Base-by-base conservation (phyloP, 2,329 filamentous ascomycete species). In the Fusarium cyanostomum region DNA sequence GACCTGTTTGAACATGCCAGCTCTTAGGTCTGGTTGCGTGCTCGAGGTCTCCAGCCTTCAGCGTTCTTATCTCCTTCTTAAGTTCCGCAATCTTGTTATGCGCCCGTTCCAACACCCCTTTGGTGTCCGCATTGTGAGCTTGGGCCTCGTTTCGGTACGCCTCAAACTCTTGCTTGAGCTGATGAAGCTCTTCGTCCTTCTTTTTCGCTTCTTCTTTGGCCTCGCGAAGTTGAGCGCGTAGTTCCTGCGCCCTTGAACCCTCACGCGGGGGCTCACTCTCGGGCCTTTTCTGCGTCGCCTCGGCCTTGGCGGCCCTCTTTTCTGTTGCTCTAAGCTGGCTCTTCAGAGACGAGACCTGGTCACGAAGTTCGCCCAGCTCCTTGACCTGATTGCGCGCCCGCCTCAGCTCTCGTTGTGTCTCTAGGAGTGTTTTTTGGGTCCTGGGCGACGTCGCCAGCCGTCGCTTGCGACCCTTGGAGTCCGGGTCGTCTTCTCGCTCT, bases 21-120 rank as follows among this genome's bases (percentile, higher is more conserved):
- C 71, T 75, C 42, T 66, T 72, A 7, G 73, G 74, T 30, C 71
- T 69, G 15, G 59, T 28, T 18, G 54, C 64, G 7, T 35, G 51
- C 8, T 65, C 64, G 8, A 59, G 52, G 7, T 68, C 66, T 12
- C 62, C 37, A 7, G 68, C 68, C 67, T 82, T 83, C 3, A 86
- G 73, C 1, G 73, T 73, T 56, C 78, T 79, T 34, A 86, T 72
- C 62, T 85, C 82, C 64, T 81, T 83, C 72, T 84, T 84, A 8
- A 89, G 78, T 38, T 83, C 79, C 8, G 80, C 75, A 57, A 88
- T 86, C 72, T 85, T 85, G 34, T 80, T 77, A 56, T 87, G 84
- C 52, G 86, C 85, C 62, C 81, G 82, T 50, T 83, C 79, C 39
- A 88, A 65, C 3, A 87, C 83, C 13, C 81, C 79, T 65, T 83